Evolutionary conservation across 139 green algal genomes (phyloP), one percentile per base, ranked within the genome.

Genomic region (Chlamydomonas asymmetrica): DNA sequence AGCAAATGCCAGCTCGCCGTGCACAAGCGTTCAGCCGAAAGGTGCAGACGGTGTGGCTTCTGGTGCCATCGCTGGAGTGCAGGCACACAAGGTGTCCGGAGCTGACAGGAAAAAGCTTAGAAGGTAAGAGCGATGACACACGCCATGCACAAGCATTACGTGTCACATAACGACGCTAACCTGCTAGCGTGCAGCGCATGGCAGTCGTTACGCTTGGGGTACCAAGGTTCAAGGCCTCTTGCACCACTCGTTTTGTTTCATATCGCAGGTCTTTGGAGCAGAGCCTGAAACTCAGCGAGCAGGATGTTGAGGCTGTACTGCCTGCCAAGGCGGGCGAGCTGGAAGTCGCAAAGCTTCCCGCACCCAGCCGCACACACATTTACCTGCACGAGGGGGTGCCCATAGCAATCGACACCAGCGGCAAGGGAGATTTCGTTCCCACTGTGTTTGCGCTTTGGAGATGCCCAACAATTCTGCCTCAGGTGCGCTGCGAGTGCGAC

Each of bases 371-470:
- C 0, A 39, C 73, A 5, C 40, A 79, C 13, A 75, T 91, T 1
- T 91, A 89, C 66, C 66, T 86, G 66, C 60, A 86, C 61, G 75
- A 74, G 35, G 57, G 61, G 18, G 37, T 69, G 10, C 85, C 87
- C n/a, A 48, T 89, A 2, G 38, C 85, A 3, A 18, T 92, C 16
- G 88, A 91, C 63, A 40, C 63, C 0, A 81, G 52, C 23, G 82
- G 84, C 72, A 91, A 91, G 67, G 78, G 78, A 4, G 88, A 91
- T 67, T 39, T 79, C 31, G 69, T 84, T 59, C 88, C 88, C 27
- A 87, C 86, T 35, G 49, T 90, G 6, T 82, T 91, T 22, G 84
- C 74, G 22, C 80, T 93, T 16, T 93, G 88, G 88, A 66, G 71
- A 43, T 56, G 49, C 79, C 85, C 57, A 0, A 61, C 5, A 3